Evolutionary conservation across 768 basidiomycete genomes (phyloP).

Genomic region (Brasilioporus rufonigricans): DNA sequence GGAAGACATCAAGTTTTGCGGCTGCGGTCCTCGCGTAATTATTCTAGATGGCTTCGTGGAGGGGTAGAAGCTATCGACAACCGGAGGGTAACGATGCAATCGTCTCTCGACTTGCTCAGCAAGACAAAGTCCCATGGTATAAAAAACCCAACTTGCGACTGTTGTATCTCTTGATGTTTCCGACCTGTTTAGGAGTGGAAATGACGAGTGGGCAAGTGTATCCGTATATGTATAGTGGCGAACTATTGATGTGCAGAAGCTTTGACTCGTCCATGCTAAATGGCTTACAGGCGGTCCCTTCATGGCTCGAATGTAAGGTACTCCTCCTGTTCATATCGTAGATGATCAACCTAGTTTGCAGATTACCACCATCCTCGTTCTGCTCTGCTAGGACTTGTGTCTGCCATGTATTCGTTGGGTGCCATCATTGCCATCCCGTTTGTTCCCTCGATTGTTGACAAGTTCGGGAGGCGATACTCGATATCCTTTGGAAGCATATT

Average conservation of each 20-base stretch:
- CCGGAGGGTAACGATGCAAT: slow-evolving; percentile 3
- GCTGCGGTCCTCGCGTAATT: no score
- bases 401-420: slow-evolving; percentile 57
- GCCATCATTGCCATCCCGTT: slow-evolving; percentile 52
- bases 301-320: slow-evolving; percentile 52
- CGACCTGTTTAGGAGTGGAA: slow-evolving; percentile 28
- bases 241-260: slow-evolving; percentile 2
- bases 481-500: no score
- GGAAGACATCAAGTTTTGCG: no score
- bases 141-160: slow-evolving; percentile 54
- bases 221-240: background rate
- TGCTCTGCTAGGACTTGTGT: background rate
- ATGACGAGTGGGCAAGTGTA: slow-evolving; percentile 18
- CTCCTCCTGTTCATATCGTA: background rate
- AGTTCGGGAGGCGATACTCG: slow-evolving; percentile 13
- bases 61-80: background rate
- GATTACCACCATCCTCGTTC: background rate
- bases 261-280: slow-evolving; percentile 57
- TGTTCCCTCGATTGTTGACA: slow-evolving; percentile 9
- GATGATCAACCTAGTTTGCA: background rate
- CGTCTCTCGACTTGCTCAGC: slow-evolving; percentile 24
- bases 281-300: slow-evolving; percentile 56
- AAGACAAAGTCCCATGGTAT: slow-evolving; percentile 61
- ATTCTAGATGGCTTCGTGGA: no score
- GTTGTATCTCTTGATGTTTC: slow-evolving; percentile 56